phyloP scores from a whole-genome alignment of 2,329 filamentous ascomycete species.

The Lecanicillium sp. region DNA sequence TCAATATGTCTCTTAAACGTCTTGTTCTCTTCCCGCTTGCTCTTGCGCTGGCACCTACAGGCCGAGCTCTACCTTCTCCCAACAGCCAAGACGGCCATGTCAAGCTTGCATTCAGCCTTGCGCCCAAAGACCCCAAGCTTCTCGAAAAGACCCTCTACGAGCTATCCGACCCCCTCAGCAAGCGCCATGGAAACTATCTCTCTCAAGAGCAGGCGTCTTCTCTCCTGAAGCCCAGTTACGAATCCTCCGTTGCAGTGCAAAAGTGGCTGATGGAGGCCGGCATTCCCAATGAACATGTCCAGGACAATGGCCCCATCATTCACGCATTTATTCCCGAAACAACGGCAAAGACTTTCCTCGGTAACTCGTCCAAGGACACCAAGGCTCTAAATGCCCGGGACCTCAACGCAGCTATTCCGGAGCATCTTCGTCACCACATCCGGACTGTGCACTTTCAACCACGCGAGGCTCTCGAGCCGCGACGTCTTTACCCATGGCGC shows the following conservation, averaged over 20 bases:
- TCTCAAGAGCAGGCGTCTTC: conserved; percentile 37
- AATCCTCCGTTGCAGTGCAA: conserved; percentile 30
- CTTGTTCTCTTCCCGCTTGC: not conserved
- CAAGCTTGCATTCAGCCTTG: conserved; percentile 22
- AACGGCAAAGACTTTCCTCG: conserved; percentile 35
- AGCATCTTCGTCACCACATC: conserved; percentile 1
- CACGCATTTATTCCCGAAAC: conserved; percentile 31
- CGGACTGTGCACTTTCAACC: not conserved
- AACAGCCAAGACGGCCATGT: conserved; percentile 11
- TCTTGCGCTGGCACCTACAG: not conserved
- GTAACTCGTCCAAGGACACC: conserved; percentile 34
- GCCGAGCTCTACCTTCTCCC: conserved; percentile 9
- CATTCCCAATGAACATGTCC: conserved; percentile 25
- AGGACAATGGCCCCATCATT: conserved; percentile 29
- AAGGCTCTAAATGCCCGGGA: not conserved
- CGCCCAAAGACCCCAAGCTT: conserved; percentile 13
- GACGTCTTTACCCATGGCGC: not conserved
- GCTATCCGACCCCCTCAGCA: conserved; percentile 38
- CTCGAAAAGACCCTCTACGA: conserved; percentile 37
- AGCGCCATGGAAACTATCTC: conserved; percentile 40
- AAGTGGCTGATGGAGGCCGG: conserved; percentile 36
- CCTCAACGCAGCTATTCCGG: not conserved
- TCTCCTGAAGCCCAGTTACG: conserved; percentile 34
- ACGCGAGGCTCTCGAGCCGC: too few species aligned
- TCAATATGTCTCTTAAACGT: not conserved